These are phyloP conservation scores for Hericium coralloides DNA, from an alignment of 768 basidiomycete species.

Conservation along the genomic window DNA sequence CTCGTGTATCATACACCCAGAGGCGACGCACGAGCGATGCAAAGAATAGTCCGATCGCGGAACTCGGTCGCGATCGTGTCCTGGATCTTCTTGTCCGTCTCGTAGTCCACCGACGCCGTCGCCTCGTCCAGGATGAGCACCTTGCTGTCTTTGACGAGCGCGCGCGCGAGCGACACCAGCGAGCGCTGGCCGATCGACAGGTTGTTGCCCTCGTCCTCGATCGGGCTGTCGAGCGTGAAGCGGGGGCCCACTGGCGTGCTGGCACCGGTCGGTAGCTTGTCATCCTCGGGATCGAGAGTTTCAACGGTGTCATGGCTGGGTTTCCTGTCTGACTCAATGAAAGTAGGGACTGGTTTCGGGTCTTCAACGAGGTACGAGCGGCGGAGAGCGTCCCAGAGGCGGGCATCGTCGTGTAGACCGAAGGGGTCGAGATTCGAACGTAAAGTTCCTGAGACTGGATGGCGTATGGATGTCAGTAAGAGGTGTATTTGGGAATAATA, in stretches of 20 bases:
- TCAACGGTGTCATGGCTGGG: constrained; percentile 2
- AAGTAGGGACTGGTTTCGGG: constrained; percentile 17
- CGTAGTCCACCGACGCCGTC: constrained; percentile 84
- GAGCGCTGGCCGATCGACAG: constrained; percentile 77
- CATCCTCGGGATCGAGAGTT: constrained; percentile 27
- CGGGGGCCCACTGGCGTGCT: constrained; percentile 22
- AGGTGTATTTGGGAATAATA: background rate
- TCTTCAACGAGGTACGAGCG: constrained; percentile 75
- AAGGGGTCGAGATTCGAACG: constrained; percentile 90
- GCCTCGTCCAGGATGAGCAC: constrained; percentile 89
- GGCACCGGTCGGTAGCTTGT: constrained; percentile 25
- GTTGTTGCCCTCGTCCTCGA: constrained; percentile 85
- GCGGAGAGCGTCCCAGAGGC: constrained; percentile 81
- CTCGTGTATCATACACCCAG: background rate
- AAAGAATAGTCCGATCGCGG: constrained; percentile 73
- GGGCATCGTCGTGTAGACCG: constrained; percentile 66
- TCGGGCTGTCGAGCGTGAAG: constrained; percentile 74
- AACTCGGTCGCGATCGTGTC: constrained; percentile 83
- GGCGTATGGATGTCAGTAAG: background rate
- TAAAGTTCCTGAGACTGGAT: constrained; percentile 66
- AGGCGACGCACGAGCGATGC: constrained; percentile 66
- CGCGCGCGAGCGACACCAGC: constrained; percentile 81
- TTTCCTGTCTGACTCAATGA: constrained; percentile 21
- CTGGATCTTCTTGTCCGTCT: constrained; percentile 88
- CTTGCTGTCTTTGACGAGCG: constrained; percentile 77